phyloP scores from a whole-genome alignment of 2,329 filamentous ascomycete species.

The Beauveria sp. region DNA sequence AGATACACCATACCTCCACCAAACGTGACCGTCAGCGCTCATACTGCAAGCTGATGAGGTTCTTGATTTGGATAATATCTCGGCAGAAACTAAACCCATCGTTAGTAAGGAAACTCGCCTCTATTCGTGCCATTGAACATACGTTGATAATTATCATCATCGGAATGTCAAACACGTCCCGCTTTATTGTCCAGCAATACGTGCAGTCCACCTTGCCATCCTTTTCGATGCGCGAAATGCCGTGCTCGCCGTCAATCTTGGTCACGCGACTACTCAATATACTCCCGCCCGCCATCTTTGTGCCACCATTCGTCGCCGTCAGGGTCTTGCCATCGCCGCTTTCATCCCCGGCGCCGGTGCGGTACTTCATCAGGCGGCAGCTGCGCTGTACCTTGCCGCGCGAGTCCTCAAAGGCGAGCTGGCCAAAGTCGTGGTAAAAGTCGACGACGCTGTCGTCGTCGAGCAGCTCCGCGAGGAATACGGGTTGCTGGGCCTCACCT shows the following conservation, averaged over 20 bases:
- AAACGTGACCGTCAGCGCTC: conserved; percentile 13
- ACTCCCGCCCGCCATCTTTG: conserved; percentile 33
- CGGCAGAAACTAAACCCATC: conserved; percentile 42
- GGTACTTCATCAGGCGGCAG: conserved; percentile 86
- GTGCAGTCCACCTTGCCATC: conserved; percentile 92
- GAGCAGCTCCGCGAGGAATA: conserved; percentile 85
- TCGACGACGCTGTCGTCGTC: conserved; percentile 90
- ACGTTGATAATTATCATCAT: conserved; percentile 99
- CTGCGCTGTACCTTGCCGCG: conserved; percentile 75
- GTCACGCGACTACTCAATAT: conserved; percentile 53
- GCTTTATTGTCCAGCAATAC: conserved; percentile 94
- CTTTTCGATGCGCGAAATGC: conserved; percentile 73
- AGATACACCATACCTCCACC: background rate
- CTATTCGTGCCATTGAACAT: conserved; percentile 35
- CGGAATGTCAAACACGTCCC: conserved; percentile 95
- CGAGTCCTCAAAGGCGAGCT: conserved; percentile 86
- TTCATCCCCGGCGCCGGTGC: conserved; percentile 60
- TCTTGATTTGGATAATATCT: conserved; percentile 53
- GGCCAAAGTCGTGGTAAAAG: conserved; percentile 93
- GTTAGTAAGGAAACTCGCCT: background rate
- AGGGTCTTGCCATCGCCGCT: conserved; percentile 34
- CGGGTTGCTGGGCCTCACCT: conserved; percentile 56
- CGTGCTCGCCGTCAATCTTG: conserved; percentile 63
- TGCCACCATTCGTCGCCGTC: conserved; percentile 36
- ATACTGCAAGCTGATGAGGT: conserved; percentile 48